These are phyloP conservation scores for Cladosporium sp. DNA, from an alignment of 2,329 filamentous ascomycete species.

Conservation along the genomic window DNA sequence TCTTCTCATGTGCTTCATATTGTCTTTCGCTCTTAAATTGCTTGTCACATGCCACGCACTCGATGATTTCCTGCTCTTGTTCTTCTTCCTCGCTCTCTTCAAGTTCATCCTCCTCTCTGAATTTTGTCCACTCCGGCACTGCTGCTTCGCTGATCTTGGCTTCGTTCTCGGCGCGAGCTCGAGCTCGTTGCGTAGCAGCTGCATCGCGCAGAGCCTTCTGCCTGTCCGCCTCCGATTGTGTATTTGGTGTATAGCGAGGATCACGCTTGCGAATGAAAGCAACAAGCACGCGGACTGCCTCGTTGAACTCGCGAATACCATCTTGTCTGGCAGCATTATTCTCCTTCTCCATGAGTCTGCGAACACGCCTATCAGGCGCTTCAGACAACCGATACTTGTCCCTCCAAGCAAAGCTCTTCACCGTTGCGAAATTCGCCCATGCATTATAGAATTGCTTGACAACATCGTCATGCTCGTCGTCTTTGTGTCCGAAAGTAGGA, in stretches of 20 bases:
- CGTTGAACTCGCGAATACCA: constrained; percentile 82
- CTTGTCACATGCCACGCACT: constrained; percentile 61
- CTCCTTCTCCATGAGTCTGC: constrained; percentile 90
- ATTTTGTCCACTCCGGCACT: constrained; percentile 70
- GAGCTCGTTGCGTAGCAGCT: constrained; percentile 76
- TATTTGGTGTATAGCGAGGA: constrained; percentile 73
- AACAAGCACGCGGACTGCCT: constrained; percentile 80
- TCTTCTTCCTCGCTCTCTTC: constrained; percentile 50
- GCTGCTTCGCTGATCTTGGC: constrained; percentile 62
- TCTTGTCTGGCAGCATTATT: constrained; percentile 82
- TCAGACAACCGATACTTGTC: constrained; percentile 79
- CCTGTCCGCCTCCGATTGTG: constrained; percentile 72
- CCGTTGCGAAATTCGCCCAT: constrained; percentile 79
- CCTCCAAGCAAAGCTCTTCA: constrained; percentile 84
- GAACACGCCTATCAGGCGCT: constrained; percentile 76
- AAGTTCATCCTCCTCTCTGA: constrained; percentile 50
- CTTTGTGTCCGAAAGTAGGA: constrained; percentile 75
- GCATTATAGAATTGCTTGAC: constrained; percentile 75
- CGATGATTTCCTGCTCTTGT: constrained; percentile 49
- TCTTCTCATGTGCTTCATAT: constrained; percentile 85
- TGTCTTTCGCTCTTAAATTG: constrained; percentile 87
- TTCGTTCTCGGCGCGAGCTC: constrained; percentile 74
- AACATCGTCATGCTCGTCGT: constrained; percentile 68
- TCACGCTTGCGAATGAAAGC: constrained; percentile 88
- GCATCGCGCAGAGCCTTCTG: constrained; percentile 73